Base-by-base conservation (phyloP, 495 filamentous ascomycete species). In the Aspergillus hancockii region DNA sequence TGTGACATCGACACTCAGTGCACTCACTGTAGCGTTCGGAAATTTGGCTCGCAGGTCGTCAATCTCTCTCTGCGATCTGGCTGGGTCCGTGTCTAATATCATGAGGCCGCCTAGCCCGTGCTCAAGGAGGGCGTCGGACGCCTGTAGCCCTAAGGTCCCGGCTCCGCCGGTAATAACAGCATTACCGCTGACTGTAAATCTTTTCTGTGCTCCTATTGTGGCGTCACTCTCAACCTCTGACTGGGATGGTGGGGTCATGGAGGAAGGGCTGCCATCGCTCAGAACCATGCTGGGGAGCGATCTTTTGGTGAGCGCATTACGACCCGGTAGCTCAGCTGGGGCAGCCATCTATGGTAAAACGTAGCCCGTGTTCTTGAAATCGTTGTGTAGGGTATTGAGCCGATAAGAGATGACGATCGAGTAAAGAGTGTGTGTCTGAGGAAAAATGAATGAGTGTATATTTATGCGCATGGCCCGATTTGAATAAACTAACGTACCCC, bases 141-240 rank as follows among this genome's bases (percentile, higher is more conserved):
- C 76, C 5, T 77, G 73, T 4, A 88, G 78, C 4, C 82, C 89
- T 8, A 92, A 77, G n/a, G 79, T 84, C 2, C 89, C 88, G 31
- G 85, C 80, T 49, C 89, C 88, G 19, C 89, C 89, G 23, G 89
- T 90, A 28, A 91, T 32, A 34, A 89, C 81, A 25, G 85, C 87
- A 60, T 86, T 90, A 21, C 86, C 87, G 41, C 74, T 68, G 30
- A 90, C 80, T 21, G 79, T 73, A 63, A 90, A 90, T 49, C 87
- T 76, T 54, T 79, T 76, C 31, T 74, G 67, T 21, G 82, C 85
- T 52, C 82, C 74, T 12, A 68, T 76, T 38, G 76, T 67, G 14
- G 82, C 63, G 23, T 70, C 73, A n/a, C 77, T 59, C 40, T 76
- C 71, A 16, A 75, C 58, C 14, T 73, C 68, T 40, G 76, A 64